Evolutionary conservation across 2,329 filamentous ascomycete genomes (phyloP), one percentile per base, ranked within the genome.

Genomic region (Botrytis aclada): DNA sequence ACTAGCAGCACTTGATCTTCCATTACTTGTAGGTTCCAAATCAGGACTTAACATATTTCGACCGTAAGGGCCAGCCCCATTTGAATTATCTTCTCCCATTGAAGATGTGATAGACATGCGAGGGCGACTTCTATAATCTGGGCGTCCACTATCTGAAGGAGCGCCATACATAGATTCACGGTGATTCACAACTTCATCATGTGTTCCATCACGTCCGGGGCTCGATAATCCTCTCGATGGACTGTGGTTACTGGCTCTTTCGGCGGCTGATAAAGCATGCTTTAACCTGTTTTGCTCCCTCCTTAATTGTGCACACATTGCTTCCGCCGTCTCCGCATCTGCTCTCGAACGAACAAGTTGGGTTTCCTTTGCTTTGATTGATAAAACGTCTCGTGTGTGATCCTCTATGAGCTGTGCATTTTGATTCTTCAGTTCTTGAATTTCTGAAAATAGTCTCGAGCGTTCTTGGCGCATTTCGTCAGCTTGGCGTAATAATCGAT

Each of bases 281-380:
- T 98, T 98, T 74, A 99, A 86, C 70, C 96, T 89, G 77, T 99
- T 96, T 64, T 98, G 91, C 83, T 99, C 96, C 71, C 95, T 90
- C 75, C 92, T 88, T 70, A 97, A 88, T 73, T 93, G 91, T 75
- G 96, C 93, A 70, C 96, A 94, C 73, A 90, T 92, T 78, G 94
- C 91, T 81, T 98, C 94, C 0, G 95, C 93, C 0, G 93, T 90
- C 81, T 98, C 95, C 45, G 92, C 93, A 79, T 99, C 96, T 76
- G 93, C 94, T 71, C 95, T 88, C 18, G 96, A 95, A 62, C 96
- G 91, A 16, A 98, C 95, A 8, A 99, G 88, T 79, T 99, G 96
- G 4, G 96, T 98, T 82, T 99, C 96, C 83, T 99, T 99, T 22
- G 96, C 96, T 82, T 98, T 98, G 84, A 99, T 97, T 78, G 94